These are phyloP conservation scores for Pichia cephalocereana DNA, from an alignment of 805 yeast species.

Conservation along the genomic window DNA sequence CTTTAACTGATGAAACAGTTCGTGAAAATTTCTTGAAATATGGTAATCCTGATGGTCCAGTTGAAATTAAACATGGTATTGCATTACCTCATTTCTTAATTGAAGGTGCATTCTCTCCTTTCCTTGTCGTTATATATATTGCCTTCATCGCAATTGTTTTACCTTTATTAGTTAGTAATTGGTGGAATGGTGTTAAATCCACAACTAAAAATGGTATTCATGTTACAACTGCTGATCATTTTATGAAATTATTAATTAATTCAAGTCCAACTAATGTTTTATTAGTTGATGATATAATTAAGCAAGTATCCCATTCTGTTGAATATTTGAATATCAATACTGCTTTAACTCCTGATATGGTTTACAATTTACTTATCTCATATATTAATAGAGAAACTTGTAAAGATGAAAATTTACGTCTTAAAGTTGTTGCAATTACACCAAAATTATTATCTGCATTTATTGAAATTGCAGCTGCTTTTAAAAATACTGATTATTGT, in stretches of 20 bases:
- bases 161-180: slow-evolving; percentile 71
- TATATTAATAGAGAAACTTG: slow-evolving; percentile 48
- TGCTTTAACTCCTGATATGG: slow-evolving; percentile 34
- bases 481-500: slow-evolving; percentile 64
- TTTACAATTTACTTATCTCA: slow-evolving; percentile 42
- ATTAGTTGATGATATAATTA: slow-evolving; percentile 46
- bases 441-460: slow-evolving; percentile 63
- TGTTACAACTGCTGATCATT: slow-evolving; percentile 71
- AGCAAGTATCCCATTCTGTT: slow-evolving; percentile 52
- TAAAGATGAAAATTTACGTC: slow-evolving; percentile 33
- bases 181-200: slow-evolving; percentile 84
- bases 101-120: slow-evolving; percentile 65
- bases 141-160: slow-evolving; percentile 65
- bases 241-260: slow-evolving; percentile 65
- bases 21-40: slow-evolving; percentile 74
- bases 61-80: slow-evolving; percentile 81
- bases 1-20: slow-evolving; percentile 83
- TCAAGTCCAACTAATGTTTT: slow-evolving; percentile 60
- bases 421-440: slow-evolving; percentile 50
- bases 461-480: slow-evolving; percentile 71
- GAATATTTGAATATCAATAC: slow-evolving; percentile 47
- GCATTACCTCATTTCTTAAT: slow-evolving; percentile 89
- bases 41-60: slow-evolving; percentile 99
- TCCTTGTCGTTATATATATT: slow-evolving; percentile 56
- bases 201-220: slow-evolving; percentile 79